Evolutionary conservation across 768 basidiomycete species (phyloP).

Genomic region (Boletus vermiculosoides): DNA sequence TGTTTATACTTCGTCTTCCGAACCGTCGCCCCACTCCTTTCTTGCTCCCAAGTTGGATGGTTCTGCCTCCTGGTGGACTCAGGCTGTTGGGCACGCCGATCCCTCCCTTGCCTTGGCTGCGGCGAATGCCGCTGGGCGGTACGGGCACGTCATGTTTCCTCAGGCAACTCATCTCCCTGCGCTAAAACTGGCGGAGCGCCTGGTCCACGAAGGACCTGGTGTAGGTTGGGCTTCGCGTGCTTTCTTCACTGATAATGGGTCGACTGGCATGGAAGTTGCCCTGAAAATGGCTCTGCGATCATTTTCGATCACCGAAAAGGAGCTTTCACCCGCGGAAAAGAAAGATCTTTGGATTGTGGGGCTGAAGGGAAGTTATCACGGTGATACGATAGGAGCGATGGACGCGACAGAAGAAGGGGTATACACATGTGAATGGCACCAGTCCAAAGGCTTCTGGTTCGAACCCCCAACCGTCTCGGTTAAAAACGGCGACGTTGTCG

Average conservation of each 20-base stretch:
- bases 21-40: conserved; percentile 34
- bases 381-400: conserved; percentile 97
- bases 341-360: conserved; percentile 76
- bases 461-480: conserved; percentile 81
- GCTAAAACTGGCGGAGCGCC: conserved; percentile 74
- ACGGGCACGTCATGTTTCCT: conserved; percentile 97
- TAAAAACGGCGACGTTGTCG: conserved; percentile 52
- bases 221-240: conserved; percentile 87
- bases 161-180: conserved; percentile 86
- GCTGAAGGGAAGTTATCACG: conserved; percentile 91
- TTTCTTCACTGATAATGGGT: conserved; percentile 94
- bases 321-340: conserved; percentile 37
- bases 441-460: conserved; percentile 90
- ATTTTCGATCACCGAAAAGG: conserved; percentile 41
- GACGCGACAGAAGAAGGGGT: conserved; percentile 91
- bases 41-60: conserved; percentile 75
- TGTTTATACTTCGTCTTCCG: conserved; percentile 45
- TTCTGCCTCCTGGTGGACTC: conserved; percentile 99
- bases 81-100: conserved; percentile 81
- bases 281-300: conserved; percentile 93
- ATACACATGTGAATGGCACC: conserved; percentile 95
- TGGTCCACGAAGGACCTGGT: conserved; percentile 76
- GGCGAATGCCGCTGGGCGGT: conserved; percentile 86
- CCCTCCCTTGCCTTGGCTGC: conserved; percentile 80
- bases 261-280: conserved; percentile 96